Evolutionary conservation across 768 basidiomycete genomes (phyloP), one percentile per base, ranked within the genome.

Genomic region (Rhodotorula graminis): DNA sequence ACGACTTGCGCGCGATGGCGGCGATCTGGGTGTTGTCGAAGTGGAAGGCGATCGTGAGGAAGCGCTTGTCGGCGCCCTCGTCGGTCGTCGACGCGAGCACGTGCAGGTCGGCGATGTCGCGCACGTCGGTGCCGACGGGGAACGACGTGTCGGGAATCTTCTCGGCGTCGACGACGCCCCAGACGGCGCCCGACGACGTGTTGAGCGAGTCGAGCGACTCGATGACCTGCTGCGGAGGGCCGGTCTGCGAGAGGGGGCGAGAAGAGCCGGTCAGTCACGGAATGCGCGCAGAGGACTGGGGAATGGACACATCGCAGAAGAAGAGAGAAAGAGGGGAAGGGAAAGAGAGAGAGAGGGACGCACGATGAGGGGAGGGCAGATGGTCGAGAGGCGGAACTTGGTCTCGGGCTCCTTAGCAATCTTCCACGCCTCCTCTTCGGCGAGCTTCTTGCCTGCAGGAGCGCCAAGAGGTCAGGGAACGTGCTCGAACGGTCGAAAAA

Each of bases 351-450:
- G n/a, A 27, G 14, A 29, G 3, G 7, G n/a, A 55, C n/a, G n/a
- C 53, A 55, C 27, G 27, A 69, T n/a, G 33, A 73, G 23, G n/a
- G 72, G 67, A 25, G 72, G 72, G 37, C 61, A 64, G 33, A 70
- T 14, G 21, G 31, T 21, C 19, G 37, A 61, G 6, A 65, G 65
- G 31, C 49, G 18, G 56, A 56, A 71, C 52, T 71, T 64, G 66
- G 85, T 84, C 72, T 86, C 80, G 55, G 84, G 71, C 53, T 84
- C 79, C 40, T 72, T 67, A n/a, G 83, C 79, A 72, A 84, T 84
- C 15, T 81, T 81, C 86, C 87, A 87, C 6, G 86, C 86, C 47
- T 84, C 84, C 81, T 82, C 83, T 80, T 91, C 90, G 0, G 88
- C 87, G 2, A 89, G 80, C 11, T 82, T 84, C 82, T 91, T 90